Evolutionary conservation across 768 basidiomycete species (phyloP), one percentile per base, ranked within the genome.

Genomic region (Suillus alpinus): DNA sequence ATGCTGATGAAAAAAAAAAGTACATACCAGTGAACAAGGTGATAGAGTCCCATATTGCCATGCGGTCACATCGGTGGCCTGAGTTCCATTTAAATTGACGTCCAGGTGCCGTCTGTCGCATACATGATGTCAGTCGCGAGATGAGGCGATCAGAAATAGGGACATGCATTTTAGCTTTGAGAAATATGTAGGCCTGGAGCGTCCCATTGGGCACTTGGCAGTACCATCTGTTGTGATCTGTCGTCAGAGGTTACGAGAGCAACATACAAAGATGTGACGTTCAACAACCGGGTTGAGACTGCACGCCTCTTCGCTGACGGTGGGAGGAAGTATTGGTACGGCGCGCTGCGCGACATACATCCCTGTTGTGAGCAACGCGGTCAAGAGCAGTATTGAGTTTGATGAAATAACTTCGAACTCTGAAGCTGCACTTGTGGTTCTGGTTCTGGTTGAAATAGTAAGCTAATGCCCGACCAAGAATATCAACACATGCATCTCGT

Each of bases 141-240:
- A 23, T 18, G 16, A 32, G 9, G 23, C 29, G 16, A 39, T 12
- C 41, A 6, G 1, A 7, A 43, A 49, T 32, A 39, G 20, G 13
- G 10, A 73, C 84, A 63, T 64, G 87, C 88, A 89, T 82, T 71
- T 78, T 81, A 49, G 80, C 74, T 69, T 82, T 77, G 62, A 88
- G 75, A 66, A 88, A 87, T 6, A 81, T 75, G 59, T 83, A 83
- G 12, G 83, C 86, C 4, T 83, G 81, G 49, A 87, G 73, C 13
- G 83, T 87, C 31, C 87, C 87, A 63, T 87, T 87, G 0, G 86
- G 86, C 61, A 89, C 75, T 67, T 85, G 83, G 64, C 84, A 87
- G 68, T 85, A 80, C 88, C 88, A 89, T 62, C 87, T 88, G 59
- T 31, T 47, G 50, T 37, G 50, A 39, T 23, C 13, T 40, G 16